These are phyloP conservation scores for Quercus aquifolioides DNA, from an alignment of 306 rosid genomes.

Conservation along the genomic window DNA sequence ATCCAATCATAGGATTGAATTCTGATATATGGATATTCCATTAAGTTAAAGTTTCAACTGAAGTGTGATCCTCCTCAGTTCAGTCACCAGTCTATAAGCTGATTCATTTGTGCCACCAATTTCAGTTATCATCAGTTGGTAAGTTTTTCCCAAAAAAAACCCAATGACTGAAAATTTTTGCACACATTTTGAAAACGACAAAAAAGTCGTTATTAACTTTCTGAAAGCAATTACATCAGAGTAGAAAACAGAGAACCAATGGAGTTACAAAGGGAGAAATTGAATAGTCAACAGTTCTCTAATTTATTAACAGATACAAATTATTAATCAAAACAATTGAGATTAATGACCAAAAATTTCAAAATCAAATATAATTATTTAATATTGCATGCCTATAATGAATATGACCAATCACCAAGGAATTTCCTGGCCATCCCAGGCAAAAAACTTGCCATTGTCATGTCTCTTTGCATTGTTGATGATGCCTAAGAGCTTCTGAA, in stretches of 20 bases:
- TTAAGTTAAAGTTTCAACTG: too few species aligned
- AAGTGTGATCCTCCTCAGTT: too few species aligned
- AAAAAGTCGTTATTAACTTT: background rate
- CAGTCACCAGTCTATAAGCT: too few species aligned
- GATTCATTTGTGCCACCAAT: too few species aligned
- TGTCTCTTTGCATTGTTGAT: conserved; percentile 55
- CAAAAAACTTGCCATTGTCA: conserved; percentile 90
- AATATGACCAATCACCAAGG: conserved; percentile 55
- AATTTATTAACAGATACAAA: background rate
- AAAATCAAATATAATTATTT: background rate
- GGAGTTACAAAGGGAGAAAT: background rate
- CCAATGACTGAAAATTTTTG: rapidly evolving
- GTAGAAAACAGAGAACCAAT: background rate
- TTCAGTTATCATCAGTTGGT: too few species aligned
- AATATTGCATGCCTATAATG: background rate
- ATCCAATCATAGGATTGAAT: too few species aligned
- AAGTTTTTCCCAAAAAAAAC: too few species aligned
- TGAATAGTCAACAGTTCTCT: background rate
- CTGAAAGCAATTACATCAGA: background rate
- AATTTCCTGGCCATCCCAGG: conserved; percentile 98
- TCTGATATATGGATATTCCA: too few species aligned
- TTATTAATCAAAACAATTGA: background rate
- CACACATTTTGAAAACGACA: background rate
- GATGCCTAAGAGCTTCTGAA: conserved; percentile 63
- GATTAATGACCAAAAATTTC: too few species aligned